These are phyloP conservation scores for Coemansia sp. DNA, from an alignment of 192 early-diverging fungal species.

Conservation along the genomic window DNA sequence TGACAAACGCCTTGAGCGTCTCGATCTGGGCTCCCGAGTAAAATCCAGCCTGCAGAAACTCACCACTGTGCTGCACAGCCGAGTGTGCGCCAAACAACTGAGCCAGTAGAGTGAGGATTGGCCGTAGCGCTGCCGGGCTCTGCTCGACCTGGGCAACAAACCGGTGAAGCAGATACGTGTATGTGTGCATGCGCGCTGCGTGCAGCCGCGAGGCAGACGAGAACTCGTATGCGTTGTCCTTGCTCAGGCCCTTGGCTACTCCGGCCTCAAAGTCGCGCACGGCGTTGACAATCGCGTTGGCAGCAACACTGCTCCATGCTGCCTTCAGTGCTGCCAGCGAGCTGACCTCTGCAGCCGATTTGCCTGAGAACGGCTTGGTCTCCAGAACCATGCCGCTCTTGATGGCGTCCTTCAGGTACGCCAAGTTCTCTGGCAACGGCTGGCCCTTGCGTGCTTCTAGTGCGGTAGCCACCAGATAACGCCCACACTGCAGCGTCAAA, in stretches of 20 bases:
- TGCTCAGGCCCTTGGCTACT: constrained; percentile 63
- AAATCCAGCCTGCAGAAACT: constrained; percentile 86
- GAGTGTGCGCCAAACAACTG: constrained; percentile 81
- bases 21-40: constrained; percentile 73
- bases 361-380: constrained; percentile 23
- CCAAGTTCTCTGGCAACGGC: constrained; percentile 73
- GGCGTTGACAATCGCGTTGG: constrained; percentile 79
- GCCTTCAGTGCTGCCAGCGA: constrained; percentile 66
- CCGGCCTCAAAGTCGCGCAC: constrained; percentile 74
- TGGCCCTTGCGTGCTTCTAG: constrained; percentile 72
- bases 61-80: constrained; percentile 76
- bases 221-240: constrained; percentile 82
- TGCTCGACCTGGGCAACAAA: constrained; percentile 73
- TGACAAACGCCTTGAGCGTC: constrained; percentile 65
- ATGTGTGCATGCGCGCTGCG: constrained; percentile 83
- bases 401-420: constrained; percentile 67
- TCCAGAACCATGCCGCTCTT: constrained; percentile 24
- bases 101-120: constrained; percentile 70
- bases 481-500: constrained; percentile 82
- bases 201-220: constrained; percentile 81
- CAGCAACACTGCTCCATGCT: constrained; percentile 80
- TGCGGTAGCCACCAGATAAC: constrained; percentile 76
- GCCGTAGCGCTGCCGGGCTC: constrained; percentile 61
- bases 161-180: constrained; percentile 80
- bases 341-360: constrained; percentile 31